Evolutionary conservation across 306 rosid genomes (phyloP).

Genomic region (Arachis hypogaea): DNA sequence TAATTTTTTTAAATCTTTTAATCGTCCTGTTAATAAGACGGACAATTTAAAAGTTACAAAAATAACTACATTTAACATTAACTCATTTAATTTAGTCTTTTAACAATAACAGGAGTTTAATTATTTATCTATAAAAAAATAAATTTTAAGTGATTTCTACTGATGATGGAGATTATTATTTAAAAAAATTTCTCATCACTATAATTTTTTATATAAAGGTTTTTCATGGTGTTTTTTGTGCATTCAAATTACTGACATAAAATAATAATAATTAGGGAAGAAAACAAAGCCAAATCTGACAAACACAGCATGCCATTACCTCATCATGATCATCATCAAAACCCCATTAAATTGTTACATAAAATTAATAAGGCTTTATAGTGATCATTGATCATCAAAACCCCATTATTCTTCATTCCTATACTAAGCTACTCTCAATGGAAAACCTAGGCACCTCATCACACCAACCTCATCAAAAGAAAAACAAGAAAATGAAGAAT

Average conservation of each 20-base stretch:
- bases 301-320: constrained; percentile 44
- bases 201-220: too few species aligned
- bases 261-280: constrained; percentile 32
- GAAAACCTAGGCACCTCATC: constrained; percentile 50
- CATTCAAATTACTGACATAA: not conserved
- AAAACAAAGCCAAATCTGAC: constrained; percentile 50
- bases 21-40: too few species aligned
- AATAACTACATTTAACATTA: too few species aligned
- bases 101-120: too few species aligned
- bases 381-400: constrained; percentile 1
- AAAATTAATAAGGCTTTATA: constrained; percentile 22
- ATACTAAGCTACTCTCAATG: constrained; percentile 40
- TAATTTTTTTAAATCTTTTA: too few species aligned
- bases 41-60: too few species aligned
- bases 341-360: constrained; percentile 11
- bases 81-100: too few species aligned
- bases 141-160: too few species aligned
- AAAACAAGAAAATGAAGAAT: constrained; percentile 37
- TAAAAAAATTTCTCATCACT: too few species aligned
- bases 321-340: constrained; percentile 41
- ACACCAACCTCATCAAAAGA: constrained; percentile 40
- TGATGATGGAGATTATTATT: too few species aligned
- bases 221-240: too few species aligned
- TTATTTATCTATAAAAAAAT: too few species aligned
- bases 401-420: constrained; percentile 13